These are phyloP conservation scores for Penstemon newberryi DNA, from an alignment of 257 asterid genomes.

Conservation along the genomic window DNA sequence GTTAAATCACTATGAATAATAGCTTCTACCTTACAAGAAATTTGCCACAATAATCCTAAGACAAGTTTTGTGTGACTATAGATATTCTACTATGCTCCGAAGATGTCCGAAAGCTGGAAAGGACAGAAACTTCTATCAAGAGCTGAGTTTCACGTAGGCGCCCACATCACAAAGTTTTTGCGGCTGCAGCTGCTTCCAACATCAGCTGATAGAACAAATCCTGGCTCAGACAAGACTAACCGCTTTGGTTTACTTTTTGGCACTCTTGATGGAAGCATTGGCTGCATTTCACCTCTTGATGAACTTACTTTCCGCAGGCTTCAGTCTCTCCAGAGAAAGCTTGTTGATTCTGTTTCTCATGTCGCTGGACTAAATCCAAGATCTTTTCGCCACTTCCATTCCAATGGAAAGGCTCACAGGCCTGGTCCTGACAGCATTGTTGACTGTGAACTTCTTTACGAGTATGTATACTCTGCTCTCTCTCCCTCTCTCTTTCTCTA, in stretches of 20 bases:
- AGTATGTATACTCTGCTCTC: slow-evolving; percentile 52
- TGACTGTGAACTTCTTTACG: slow-evolving; percentile 84
- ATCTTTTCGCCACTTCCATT: slow-evolving; percentile 76
- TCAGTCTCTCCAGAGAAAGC: slow-evolving; percentile 92
- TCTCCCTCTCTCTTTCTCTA: neutral
- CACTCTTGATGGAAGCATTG: slow-evolving; percentile 92
- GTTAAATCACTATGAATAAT: neutral
- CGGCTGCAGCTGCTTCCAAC: slow-evolving; percentile 89
- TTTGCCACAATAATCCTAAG: slow-evolving; percentile 7
- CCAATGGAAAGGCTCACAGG: slow-evolving; percentile 95
- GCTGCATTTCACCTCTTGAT: slow-evolving; percentile 93
- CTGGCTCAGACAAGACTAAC: slow-evolving; percentile 87
- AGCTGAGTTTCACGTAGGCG: slow-evolving; percentile 96
- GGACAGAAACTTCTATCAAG: slow-evolving; percentile 94
- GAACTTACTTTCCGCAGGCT: slow-evolving; percentile 95
- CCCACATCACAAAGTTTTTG: slow-evolving; percentile 84
- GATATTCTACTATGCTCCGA: slow-evolving; percentile 95
- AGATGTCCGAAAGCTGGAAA: slow-evolving; percentile 93
- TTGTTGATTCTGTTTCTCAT: slow-evolving; percentile 83
- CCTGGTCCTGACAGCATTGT: slow-evolving; percentile 98
- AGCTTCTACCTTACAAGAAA: slow-evolving; percentile 2
- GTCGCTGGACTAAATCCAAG: slow-evolving; percentile 91
- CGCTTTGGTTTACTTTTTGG: slow-evolving; percentile 90
- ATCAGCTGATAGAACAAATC: slow-evolving; percentile 57
- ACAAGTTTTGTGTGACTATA: slow-evolving; percentile 31